phyloP scores from a whole-genome alignment of 331 rosid genomes.

The Prunus yedoensis region DNA sequence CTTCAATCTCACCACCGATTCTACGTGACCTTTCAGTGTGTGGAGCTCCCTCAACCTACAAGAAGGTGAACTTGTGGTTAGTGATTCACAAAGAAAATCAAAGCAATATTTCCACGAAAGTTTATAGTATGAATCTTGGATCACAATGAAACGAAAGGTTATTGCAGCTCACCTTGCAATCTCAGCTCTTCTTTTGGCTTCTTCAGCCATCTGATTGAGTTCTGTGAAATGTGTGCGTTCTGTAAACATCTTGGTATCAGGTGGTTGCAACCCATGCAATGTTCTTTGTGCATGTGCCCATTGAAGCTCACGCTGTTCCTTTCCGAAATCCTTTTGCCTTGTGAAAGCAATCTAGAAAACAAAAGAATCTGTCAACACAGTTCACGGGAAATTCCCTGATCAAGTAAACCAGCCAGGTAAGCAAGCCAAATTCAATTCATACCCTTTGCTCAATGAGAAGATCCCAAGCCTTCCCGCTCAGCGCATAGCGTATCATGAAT shows the following conservation, averaged over 20 bases:
- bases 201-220: slow-evolving; percentile 97
- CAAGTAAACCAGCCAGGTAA: slow-evolving; percentile 11
- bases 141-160: neutral
- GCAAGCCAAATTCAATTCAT: slow-evolving; percentile 28
- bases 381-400: slow-evolving; percentile 5
- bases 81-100: neutral
- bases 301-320: slow-evolving; percentile 95
- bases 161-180: slow-evolving; percentile 66
- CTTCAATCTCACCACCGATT: slow-evolving; percentile 95
- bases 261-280: slow-evolving; percentile 85
- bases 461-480: slow-evolving; percentile 98
- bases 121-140: neutral
- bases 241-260: slow-evolving; percentile 77
- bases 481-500: slow-evolving; percentile 79
- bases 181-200: slow-evolving; percentile 98
- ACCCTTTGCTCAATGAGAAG: slow-evolving; percentile 99
- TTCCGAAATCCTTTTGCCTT: slow-evolving; percentile 98
- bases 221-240: slow-evolving; percentile 79
- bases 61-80: neutral
- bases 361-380: slow-evolving; percentile 25
- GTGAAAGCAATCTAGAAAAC: slow-evolving; percentile 83
- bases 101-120: neutral
- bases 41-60: slow-evolving; percentile 91
- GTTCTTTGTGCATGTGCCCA: slow-evolving; percentile 99
- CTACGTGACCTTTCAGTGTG: slow-evolving; percentile 96